Evolutionary conservation across 2,329 filamentous ascomycete species (phyloP).

Genomic region (Colletotrichum horii): DNA sequence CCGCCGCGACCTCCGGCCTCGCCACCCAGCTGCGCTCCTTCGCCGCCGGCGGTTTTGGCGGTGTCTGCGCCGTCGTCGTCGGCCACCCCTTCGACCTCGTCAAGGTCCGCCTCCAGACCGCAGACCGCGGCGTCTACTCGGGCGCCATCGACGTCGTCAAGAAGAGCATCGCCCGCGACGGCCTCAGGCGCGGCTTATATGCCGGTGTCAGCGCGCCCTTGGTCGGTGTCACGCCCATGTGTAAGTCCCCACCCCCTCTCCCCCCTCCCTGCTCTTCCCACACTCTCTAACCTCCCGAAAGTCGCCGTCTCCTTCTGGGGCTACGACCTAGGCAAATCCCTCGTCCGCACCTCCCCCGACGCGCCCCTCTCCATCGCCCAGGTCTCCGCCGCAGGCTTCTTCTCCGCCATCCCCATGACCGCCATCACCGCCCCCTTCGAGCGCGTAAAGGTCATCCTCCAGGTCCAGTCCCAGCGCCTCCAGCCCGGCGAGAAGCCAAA

Average conservation of each 20-base stretch:
- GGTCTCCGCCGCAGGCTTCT: constrained; percentile 91
- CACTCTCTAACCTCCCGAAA: constrained; percentile 30
- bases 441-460: constrained; percentile 97
- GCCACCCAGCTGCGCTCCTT: constrained; percentile 75
- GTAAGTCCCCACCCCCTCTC: constrained; percentile 60
- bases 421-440: constrained; percentile 98
- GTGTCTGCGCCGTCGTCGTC: constrained; percentile 91
- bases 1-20: constrained; percentile 40
- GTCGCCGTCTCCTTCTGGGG: constrained; percentile 80
- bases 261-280: neutral
- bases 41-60: constrained; percentile 88
- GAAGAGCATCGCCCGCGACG: constrained; percentile 88
- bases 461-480: constrained; percentile 94
- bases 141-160: constrained; percentile 90
- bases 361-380: constrained; percentile 81
- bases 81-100: constrained; percentile 97
- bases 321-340: constrained; percentile 92
- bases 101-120: constrained; percentile 96
- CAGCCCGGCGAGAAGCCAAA: constrained; percentile 90
- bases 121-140: constrained; percentile 89
- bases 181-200: constrained; percentile 81
- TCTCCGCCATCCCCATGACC: constrained; percentile 97
- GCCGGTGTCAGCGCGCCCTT: constrained; percentile 96
- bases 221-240: constrained; percentile 98
- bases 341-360: constrained; percentile 73